Evolutionary conservation across 1,139 yeast genomes (phyloP), one percentile per base, ranked within the genome.

Genomic region (Yamadazyma taylorii): DNA sequence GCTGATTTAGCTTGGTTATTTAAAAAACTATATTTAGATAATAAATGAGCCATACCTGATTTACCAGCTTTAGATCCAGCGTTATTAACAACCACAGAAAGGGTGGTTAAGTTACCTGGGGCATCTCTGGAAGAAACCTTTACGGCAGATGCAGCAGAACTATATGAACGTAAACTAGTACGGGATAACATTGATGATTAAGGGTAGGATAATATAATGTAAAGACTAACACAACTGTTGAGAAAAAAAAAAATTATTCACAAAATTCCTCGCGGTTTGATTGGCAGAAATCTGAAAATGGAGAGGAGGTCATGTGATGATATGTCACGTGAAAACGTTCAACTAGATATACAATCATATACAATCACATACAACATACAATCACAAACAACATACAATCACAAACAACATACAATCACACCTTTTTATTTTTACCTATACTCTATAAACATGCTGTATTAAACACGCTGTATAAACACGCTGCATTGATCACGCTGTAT

Each of bases 1-100:
- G 95, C 96, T 24, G 96, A 85, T 66, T 89, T 88, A 53, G 79
- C 63, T 48, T 75, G 75, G 46, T 96, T 89, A 75, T 85, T 85
- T 64, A 86, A 79, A 74, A 85, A 92, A 56, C 84, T 84, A 66
- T 79, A 89, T 66, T 89, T 80, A 55, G 94, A 80, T 56, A 90
- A 76, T 51, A 89, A 69, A 65, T 92, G 97, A 35, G 97, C 75
- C 47, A 84, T 68, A 65, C 98, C 98, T 45, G 89, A 81, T 60
- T 81, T 79, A 35, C 78, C 64, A 53, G 79, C 75, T 61, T 94
- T 85, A 43, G 97, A 78, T 50, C 98, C 98, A 47, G 90, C 95
- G 47, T 67, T 65, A 59, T 82, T 80, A 47, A 87, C 78, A 48
- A 85, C 86, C 45, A 92, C 86, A 34, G 92, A 72, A 41, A 78